A percentile compares a stretch with the other conserved stretches of the same genome.
These are phyloP conservation scores for Nicotiana otophora DNA, from an alignment of 257 asterid species.

Conservation along the genomic window DNA sequence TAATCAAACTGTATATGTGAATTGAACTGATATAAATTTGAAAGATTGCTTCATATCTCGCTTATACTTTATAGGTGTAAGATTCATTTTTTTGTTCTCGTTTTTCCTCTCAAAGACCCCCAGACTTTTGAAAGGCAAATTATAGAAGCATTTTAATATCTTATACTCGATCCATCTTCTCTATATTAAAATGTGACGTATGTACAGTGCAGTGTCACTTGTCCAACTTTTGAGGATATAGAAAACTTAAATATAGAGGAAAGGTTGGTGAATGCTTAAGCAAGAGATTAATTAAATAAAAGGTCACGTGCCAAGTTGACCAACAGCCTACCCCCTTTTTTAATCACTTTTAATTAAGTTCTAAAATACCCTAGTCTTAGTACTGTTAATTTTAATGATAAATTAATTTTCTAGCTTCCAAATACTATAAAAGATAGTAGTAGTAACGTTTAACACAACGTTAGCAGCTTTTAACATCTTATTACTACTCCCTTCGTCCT, in stretches of 20 bases:
- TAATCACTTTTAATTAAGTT: background rate
- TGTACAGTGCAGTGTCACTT: background rate
- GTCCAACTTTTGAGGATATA: background rate
- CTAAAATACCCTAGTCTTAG: background rate
- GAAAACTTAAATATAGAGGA: background rate
- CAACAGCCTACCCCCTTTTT: background rate
- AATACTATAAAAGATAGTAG: background rate
- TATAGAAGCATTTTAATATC: no score
- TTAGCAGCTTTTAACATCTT: background rate
- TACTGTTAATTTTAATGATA: background rate
- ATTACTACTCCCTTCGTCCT: no score
- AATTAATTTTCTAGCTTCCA: background rate
- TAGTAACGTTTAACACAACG: background rate
- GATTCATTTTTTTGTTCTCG: no score
- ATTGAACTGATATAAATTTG: no score
- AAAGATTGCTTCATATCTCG: no score
- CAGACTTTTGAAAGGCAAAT: no score
- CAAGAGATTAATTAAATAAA: background rate
- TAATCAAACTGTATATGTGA: no score
- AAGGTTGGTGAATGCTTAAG: background rate
- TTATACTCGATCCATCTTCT: no score
- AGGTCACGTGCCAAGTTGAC: background rate
- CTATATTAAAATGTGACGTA: background rate
- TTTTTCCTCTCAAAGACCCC: no score
- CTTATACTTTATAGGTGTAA: no score